Conservation (phyloP, 73 alveolate genomes). For the Urostyla sp. region DNA sequence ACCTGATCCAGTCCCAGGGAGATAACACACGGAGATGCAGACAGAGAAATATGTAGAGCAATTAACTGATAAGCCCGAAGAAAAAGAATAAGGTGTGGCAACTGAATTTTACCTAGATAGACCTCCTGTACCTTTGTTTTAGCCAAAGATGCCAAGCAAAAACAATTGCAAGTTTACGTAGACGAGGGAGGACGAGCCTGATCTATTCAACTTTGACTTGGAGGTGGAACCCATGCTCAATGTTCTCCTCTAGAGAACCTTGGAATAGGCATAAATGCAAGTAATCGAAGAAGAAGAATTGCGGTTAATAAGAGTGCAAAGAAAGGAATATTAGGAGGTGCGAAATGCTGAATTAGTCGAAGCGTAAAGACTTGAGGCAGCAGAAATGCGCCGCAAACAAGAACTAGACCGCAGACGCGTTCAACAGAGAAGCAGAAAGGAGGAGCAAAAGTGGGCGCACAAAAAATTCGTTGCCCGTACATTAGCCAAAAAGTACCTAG, state of each 20-base stretch:
- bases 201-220: constrained; percentile 90
- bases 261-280: constrained; percentile 95
- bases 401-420: constrained; percentile 85
- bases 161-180: constrained; percentile 75
- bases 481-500: constrained; percentile 55
- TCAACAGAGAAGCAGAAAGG: constrained; percentile 71
- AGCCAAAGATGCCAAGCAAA: constrained; percentile 79
- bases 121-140: constrained; percentile 94
- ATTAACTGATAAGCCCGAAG: constrained; percentile 80
- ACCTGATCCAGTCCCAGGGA: constrained; percentile 79
- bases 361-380: constrained; percentile 92
- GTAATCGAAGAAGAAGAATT: constrained; percentile 96
- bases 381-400: constrained; percentile 84
- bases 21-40: constrained; percentile 68
- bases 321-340: constrained; percentile 86
- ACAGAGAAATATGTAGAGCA: constrained; percentile 76
- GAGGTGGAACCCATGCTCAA: constrained; percentile 95
- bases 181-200: constrained; percentile 90
- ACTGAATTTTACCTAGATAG: constrained; percentile 92
- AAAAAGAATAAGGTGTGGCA: constrained; percentile 87
- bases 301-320: constrained; percentile 83
- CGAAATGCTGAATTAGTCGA: constrained; percentile 92
- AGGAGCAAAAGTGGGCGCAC: constrained; percentile 79
- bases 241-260: constrained; percentile 85
- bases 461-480: constrained; percentile 45